These are phyloP conservation scores for Rhinocladiella mackenziei DNA, from an alignment of 2,329 filamentous ascomycete genomes.

Conservation along the genomic window DNA sequence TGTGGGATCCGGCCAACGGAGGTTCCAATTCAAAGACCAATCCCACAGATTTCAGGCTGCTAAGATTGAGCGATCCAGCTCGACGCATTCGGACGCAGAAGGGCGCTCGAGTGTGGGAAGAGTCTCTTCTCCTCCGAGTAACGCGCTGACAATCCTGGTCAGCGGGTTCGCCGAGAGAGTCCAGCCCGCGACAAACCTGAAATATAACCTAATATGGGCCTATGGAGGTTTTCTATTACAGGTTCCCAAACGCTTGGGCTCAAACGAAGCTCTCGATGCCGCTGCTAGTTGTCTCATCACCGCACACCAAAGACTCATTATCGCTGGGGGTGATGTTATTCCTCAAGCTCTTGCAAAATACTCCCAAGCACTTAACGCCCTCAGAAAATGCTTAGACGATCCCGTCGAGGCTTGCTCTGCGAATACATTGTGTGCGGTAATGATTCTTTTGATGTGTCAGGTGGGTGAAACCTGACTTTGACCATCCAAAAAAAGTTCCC, in stretches of 20 bases:
- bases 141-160: constrained; percentile 34
- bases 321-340: constrained; percentile 11
- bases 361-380: constrained; percentile 26
- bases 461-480: too few relatives aligned
- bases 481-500: too few relatives aligned
- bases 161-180: constrained; percentile 35
- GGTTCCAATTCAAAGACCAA: constrained; percentile 47
- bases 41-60: too few relatives aligned
- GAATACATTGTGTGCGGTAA: constrained; percentile 32
- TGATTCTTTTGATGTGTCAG: constrained; percentile 32
- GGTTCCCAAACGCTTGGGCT: constrained; percentile 45
- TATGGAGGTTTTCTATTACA: constrained; percentile 46
- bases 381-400: constrained; percentile 29
- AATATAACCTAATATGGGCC: constrained; percentile 45
- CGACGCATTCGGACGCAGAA: background rate
- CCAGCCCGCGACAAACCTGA: constrained; percentile 39
- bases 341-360: constrained; percentile 31
- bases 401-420: constrained; percentile 24
- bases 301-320: constrained; percentile 28
- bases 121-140: constrained; percentile 30
- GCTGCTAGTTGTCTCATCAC: constrained; percentile 33
- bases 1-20: constrained; percentile 44
- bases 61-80: too few relatives aligned
- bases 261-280: constrained; percentile 45
- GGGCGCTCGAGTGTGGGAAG: background rate